Conservation (phyloP, 2,329 filamentous ascomycete species). For the Talaromyces sp. region DNA sequence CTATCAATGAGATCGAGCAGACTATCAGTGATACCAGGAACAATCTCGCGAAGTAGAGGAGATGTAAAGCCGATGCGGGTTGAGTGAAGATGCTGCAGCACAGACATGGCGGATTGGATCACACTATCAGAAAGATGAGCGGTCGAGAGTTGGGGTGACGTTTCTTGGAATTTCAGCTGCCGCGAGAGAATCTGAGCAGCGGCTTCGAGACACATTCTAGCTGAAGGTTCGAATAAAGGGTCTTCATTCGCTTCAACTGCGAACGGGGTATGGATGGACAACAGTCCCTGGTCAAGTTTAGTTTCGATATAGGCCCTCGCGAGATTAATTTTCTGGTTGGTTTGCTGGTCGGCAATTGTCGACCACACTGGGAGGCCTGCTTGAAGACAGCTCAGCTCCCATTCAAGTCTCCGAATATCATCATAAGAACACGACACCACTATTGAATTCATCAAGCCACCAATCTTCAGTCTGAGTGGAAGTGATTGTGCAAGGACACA, state of each 20-base stretch:
- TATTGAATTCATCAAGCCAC: conserved; percentile 33
- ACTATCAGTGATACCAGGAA: conserved; percentile 29
- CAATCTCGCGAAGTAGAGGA: conserved; percentile 15
- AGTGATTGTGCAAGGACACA: conserved; percentile 16
- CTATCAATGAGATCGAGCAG: conserved; percentile 30
- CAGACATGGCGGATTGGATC: conserved; percentile 31
- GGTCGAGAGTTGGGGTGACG: conserved; percentile 27
- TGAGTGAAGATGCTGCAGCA: conserved; percentile 34
- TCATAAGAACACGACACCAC: conserved; percentile 34
- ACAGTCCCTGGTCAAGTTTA: conserved; percentile 30
- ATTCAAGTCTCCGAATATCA: conserved; percentile 37
- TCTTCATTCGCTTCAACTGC: conserved; percentile 30
- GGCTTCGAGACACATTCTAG: conserved; percentile 31
- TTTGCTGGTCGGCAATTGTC: conserved; percentile 15
- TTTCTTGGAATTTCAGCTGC: conserved; percentile 31
- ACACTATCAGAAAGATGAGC: conserved; percentile 33
- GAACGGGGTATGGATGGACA: conserved; percentile 38
- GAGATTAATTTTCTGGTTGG: conserved; percentile 25
- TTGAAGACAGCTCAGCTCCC: conserved; percentile 31
- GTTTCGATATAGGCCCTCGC: conserved; percentile 31
- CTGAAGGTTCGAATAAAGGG: conserved; percentile 30
- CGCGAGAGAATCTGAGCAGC: conserved; percentile 34
- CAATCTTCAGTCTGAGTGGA: conserved; percentile 27
- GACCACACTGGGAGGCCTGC: conserved; percentile 31
- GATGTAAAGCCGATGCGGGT: conserved; percentile 21